These are phyloP conservation scores for Starmerella sirachaensis DNA, from an alignment of 805 yeast species.

Conservation along the genomic window DNA sequence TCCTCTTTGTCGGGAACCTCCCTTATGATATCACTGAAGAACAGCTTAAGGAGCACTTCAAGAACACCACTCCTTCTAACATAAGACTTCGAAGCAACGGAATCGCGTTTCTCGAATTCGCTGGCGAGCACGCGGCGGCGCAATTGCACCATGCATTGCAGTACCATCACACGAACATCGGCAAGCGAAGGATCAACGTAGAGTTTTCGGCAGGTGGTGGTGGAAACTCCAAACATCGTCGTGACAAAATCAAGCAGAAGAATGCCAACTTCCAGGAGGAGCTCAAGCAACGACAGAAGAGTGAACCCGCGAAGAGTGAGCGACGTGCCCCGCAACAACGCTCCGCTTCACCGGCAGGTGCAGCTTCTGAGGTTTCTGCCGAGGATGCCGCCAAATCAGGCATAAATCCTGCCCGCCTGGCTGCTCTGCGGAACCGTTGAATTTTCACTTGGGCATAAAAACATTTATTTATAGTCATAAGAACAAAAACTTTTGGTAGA, in stretches of 20 bases:
- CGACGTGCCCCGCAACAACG: background rate
- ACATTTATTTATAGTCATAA: no score
- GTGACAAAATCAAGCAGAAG: conserved; percentile 61
- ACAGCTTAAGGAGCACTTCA: conserved; percentile 60
- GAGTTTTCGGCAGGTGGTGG: conserved; percentile 98
- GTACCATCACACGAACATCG: conserved; percentile 64
- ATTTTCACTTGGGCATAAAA: no score
- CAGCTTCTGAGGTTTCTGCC: background rate
- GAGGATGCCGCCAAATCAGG: conserved; percentile 10
- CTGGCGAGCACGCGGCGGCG: conserved; percentile 53
- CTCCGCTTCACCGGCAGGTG: background rate
- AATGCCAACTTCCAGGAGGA: conserved; percentile 65
- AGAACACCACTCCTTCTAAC: conserved; percentile 52
- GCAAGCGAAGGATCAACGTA: conserved; percentile 74
- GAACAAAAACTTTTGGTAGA: no score
- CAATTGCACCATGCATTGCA: conserved; percentile 75
- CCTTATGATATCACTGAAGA: conserved; percentile 58
- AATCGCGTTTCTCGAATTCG: conserved; percentile 83
- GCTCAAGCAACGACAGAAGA: conserved; percentile 34
- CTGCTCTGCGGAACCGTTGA: conserved; percentile 12
- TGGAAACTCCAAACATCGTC: conserved; percentile 57
- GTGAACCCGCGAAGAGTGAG: no score
- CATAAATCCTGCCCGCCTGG: conserved; percentile 17
- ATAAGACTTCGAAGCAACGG: conserved; percentile 63
- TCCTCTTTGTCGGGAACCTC: conserved; percentile 81